These are phyloP conservation scores for Ceratobasidium sp. DNA, from an alignment of 1,284 basidiomycete genomes.

Conservation along the genomic window DNA sequence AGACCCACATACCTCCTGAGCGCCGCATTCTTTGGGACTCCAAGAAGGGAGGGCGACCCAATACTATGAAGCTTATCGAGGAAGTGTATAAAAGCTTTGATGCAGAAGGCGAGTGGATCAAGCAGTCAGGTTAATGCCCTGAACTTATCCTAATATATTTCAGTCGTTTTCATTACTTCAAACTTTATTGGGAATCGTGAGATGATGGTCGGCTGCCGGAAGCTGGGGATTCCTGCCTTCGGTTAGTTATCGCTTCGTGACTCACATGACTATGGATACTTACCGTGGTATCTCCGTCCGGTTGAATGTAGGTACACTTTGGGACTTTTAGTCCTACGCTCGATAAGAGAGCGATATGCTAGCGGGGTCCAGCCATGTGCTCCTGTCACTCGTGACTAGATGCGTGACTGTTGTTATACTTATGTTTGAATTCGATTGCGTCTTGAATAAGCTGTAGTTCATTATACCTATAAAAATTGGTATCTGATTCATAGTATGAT, in stretches of 20 bases:
- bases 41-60: constrained; percentile 75
- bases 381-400: neutral
- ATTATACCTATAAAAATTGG: constrained; percentile 4
- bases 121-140: constrained; percentile 45
- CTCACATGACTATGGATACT: constrained; percentile 18
- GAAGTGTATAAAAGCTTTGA: constrained; percentile 74
- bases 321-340: constrained; percentile 28
- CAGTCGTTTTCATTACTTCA: constrained; percentile 82
- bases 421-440: constrained; percentile 17
- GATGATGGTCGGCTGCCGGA: constrained; percentile 83
- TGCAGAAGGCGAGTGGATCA: constrained; percentile 69
- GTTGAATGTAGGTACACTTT: constrained; percentile 24
- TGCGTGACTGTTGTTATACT: constrained; percentile 18
- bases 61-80: constrained; percentile 79
- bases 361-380: neutral
- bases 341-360: neutral
- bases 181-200: constrained; percentile 78
- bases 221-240: constrained; percentile 50
- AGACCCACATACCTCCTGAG: constrained; percentile 73
- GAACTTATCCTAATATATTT: constrained; percentile 3
- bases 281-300: constrained; percentile 17
- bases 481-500: neutral
- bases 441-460: neutral
- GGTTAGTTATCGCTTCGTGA: constrained; percentile 39
- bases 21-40: constrained; percentile 79